Base-by-base conservation (phyloP, 331 rosid species). In the Malus hybrid region DNA sequence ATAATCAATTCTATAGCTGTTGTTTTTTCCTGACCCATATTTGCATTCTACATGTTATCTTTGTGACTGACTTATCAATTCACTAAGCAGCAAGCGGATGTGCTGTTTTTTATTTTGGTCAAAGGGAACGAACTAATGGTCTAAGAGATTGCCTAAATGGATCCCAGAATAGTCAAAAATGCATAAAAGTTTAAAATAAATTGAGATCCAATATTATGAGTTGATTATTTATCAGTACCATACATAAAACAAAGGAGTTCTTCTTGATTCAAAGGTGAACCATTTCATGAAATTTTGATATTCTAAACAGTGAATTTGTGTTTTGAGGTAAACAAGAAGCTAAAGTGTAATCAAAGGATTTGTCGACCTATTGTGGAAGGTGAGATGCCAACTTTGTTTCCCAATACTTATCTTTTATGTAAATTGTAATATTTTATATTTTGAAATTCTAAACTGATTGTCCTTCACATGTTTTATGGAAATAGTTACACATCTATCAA, bases 301-400 rank as follows among this genome's bases (percentile, higher is more conserved):
- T 73, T 59, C 5, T 72, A 10, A 61, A 14, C 57, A 10, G 4
- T 64, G 24, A 7, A 39, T 18, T n/a, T 27, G 62, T 33, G 18
- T 18, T 7, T 5, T 74, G 34, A 94, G 99, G 83, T 83, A 90
- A 89, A 73, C 99, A 90, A 83, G 97, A 94, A 85, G 97, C 97
- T 79, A 89, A 81, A 16, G 93, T 93, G 76, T 82, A 80, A 76
- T 86, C 97, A 9, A 94, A 90, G 80, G 96, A 88, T 66, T 75
- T 94, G 83, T 92, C 97, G 67, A 83, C 96, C 55, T 92, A 89
- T 73, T 92, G 97, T 73, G 97, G 97, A 81, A 90, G 93, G 97
- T 92, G 80, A 85, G 86, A 34, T n/a, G 56, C 70, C 62, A 64
- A 68, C 24, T 61, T 31, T 31, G 12, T 79, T 78, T 65, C 79